A percentile compares a stretch with the other conserved stretches of the same genome.
Evolutionary conservation across 192 early-diverging fungal species (phyloP).

Genomic region (Entomortierella parvispora): DNA sequence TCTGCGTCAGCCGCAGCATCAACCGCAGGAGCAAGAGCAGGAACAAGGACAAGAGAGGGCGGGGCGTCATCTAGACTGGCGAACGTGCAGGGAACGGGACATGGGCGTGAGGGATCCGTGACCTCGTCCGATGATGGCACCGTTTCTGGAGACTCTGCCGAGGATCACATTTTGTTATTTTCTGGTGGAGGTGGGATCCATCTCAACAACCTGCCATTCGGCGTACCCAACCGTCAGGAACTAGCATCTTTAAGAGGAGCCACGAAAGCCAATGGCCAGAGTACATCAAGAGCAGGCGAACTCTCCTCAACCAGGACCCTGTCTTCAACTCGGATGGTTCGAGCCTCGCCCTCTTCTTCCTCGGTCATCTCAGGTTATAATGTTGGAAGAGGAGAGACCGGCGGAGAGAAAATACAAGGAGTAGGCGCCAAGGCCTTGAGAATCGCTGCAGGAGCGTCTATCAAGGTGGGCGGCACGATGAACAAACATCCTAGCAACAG

Average conservation of each 20-base stretch:
- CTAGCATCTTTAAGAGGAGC: too few species aligned
- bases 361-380: neutral
- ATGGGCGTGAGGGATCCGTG: slow-evolving; percentile 23
- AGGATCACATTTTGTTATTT: slow-evolving; percentile 38
- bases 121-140: slow-evolving; percentile 44
- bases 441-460: slow-evolving; percentile 48
- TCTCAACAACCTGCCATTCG: slow-evolving; percentile 19
- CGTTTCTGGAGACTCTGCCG: slow-evolving; percentile 40
- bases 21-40: slow-evolving; percentile 1
- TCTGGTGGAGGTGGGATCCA: slow-evolving; percentile 35
- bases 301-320: neutral
- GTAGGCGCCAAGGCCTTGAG: slow-evolving; percentile 20
- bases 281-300: too few species aligned
- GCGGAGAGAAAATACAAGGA: slow-evolving; percentile 1
- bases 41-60: neutral
- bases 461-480: slow-evolving; percentile 11
- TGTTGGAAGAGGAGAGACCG: too few species aligned
- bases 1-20: too few species aligned
- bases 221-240: neutral
- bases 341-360: neutral
- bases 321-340: neutral
- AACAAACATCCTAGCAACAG: too few species aligned
- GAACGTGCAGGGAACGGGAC: neutral
- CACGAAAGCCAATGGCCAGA: neutral
- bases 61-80: too few species aligned